A percentile compares a stretch with the other conserved stretches of the same genome.
Evolutionary conservation across 2,329 filamentous ascomycete genomes (phyloP).

Genomic region (Chaetomiaceae sp.): DNA sequence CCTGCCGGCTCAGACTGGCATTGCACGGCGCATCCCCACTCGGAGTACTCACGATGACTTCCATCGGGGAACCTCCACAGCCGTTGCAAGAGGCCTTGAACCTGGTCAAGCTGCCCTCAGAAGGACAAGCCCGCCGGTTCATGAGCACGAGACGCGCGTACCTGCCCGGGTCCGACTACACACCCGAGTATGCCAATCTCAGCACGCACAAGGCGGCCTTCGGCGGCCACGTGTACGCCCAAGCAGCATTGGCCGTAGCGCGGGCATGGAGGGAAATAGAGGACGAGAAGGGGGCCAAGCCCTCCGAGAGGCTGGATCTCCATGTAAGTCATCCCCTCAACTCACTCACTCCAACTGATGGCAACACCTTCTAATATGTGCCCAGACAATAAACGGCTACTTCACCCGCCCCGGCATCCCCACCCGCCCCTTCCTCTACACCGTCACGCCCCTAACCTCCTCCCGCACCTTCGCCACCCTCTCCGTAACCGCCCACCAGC

Average conservation of each 20-base stretch:
- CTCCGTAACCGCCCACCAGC: conserved; percentile 47
- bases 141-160: conserved; percentile 35
- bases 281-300: conserved; percentile 17
- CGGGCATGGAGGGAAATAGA: conserved; percentile 32
- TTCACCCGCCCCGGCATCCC: conserved; percentile 46
- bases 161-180: conserved; percentile 31
- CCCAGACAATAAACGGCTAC: conserved; percentile 51
- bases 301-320: conserved; percentile 31
- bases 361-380: not conserved
- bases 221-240: conserved; percentile 44
- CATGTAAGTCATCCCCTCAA: conserved; percentile 34
- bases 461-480: conserved; percentile 48
- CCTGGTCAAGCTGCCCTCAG: conserved; percentile 30
- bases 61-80: conserved; percentile 24
- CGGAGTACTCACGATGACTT: conserved; percentile 16
- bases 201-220: conserved; percentile 30
- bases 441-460: conserved; percentile 41
- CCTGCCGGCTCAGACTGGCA: too few relatives aligned
- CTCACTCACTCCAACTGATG: not conserved
- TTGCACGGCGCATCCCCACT: too few relatives aligned
- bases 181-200: conserved; percentile 7
- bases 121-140: conserved; percentile 28
- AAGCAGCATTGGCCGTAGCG: conserved; percentile 38
- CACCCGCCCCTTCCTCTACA: conserved; percentile 52
- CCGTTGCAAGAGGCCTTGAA: conserved; percentile 36